These are phyloP conservation scores for Amanita phalloides DNA, from an alignment of 768 basidiomycete species.

Conservation along the genomic window DNA sequence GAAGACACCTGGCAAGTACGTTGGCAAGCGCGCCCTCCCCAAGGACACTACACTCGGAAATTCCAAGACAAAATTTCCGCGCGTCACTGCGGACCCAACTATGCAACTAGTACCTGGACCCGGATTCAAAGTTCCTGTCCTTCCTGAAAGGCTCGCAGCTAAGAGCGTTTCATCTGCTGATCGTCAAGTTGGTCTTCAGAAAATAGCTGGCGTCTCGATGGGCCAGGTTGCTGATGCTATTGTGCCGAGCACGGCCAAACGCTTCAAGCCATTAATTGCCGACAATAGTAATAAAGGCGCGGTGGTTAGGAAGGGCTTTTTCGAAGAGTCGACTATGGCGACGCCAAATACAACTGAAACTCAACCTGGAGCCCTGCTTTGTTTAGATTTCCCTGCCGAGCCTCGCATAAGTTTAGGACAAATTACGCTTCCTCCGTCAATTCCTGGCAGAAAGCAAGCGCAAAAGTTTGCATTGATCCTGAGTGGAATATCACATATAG, in stretches of 20 bases:
- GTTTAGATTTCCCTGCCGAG: conserved; percentile 25
- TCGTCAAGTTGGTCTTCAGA: background rate
- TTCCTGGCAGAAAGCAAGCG: conserved; percentile 48
- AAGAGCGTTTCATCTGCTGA: background rate
- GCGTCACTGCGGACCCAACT: background rate
- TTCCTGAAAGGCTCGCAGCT: background rate
- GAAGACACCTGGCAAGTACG: background rate
- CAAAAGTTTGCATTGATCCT: conserved; percentile 42
- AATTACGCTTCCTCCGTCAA: conserved; percentile 46
- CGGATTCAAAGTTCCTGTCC: background rate
- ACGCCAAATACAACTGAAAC: background rate
- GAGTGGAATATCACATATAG: conserved; percentile 30
- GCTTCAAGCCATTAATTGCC: background rate
- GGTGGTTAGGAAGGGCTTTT: background rate
- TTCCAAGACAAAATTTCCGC: background rate
- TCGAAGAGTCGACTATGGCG: background rate
- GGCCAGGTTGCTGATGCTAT: background rate
- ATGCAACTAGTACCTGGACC: background rate
- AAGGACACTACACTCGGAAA: background rate
- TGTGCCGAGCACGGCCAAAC: background rate
- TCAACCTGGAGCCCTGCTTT: background rate
- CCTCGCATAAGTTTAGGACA: conserved; percentile 18
- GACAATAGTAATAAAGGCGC: background rate
- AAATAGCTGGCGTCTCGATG: background rate
- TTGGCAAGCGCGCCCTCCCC: background rate